phyloP scores from a whole-genome alignment of 177 flowering plant genomes.

The Telopea speciosissima region DNA sequence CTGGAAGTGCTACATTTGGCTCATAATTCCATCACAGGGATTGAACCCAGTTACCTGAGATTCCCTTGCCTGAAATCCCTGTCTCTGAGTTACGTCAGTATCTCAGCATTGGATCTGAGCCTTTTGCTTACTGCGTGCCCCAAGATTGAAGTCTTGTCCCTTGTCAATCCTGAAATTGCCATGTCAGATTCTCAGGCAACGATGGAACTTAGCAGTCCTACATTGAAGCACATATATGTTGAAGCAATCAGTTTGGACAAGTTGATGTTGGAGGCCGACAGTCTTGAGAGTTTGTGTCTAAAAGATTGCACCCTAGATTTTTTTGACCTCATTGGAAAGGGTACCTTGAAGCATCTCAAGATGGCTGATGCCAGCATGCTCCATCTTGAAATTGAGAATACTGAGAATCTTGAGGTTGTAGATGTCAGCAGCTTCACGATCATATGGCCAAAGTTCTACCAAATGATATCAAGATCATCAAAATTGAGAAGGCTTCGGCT shows the following conservation, averaged over 20 bases:
- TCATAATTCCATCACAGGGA: constrained; percentile 66
- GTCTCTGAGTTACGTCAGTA: constrained; percentile 62
- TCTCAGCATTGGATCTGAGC: constrained; percentile 79
- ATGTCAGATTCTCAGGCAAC: constrained; percentile 75
- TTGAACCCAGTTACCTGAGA: constrained; percentile 74
- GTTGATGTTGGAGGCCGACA: constrained; percentile 73
- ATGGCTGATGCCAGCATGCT: constrained; percentile 81
- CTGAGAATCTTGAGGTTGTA: constrained; percentile 75
- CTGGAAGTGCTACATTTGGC: constrained; percentile 61
- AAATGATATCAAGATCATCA: constrained; percentile 71
- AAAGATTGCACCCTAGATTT: constrained; percentile 73
- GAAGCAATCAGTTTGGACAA: constrained; percentile 85
- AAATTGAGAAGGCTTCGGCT: constrained; percentile 69
- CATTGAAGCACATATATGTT: constrained; percentile 58
- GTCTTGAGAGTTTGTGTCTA: constrained; percentile 57
- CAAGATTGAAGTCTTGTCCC: constrained; percentile 51
- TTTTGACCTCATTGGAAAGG: constrained; percentile 76
- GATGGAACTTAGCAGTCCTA: constrained; percentile 61
- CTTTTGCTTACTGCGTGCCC: constrained; percentile 79
- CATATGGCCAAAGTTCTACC: constrained; percentile 74
- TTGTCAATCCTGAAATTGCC: constrained; percentile 70
- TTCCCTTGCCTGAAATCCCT: constrained; percentile 70
- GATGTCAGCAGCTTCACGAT: constrained; percentile 86
- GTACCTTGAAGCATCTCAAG: constrained; percentile 54
- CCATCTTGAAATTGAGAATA: constrained; percentile 71